Evolutionary conservation across 805 yeast species (phyloP).

Genomic region (Barnettozyma pratensis): DNA sequence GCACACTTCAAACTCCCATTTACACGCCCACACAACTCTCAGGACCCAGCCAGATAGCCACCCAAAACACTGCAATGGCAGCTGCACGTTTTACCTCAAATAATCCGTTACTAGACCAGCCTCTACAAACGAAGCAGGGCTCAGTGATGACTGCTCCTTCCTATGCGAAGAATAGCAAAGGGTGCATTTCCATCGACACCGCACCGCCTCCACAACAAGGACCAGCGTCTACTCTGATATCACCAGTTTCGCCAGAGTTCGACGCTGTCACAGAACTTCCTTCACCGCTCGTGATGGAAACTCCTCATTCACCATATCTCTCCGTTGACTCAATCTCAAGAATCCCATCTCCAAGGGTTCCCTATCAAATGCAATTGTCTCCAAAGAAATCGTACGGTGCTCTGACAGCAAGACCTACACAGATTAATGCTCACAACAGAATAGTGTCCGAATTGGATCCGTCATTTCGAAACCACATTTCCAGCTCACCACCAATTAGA

Average conservation of each 20-base stretch:
- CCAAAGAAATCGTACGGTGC: constrained; percentile 16
- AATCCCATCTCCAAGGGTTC: constrained; percentile 2
- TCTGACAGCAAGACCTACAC: constrained; percentile 13
- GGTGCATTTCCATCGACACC: not conserved
- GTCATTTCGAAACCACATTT: not conserved
- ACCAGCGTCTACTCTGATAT: constrained; percentile 1
- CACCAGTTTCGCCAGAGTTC: constrained; percentile 26
- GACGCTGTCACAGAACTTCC: constrained; percentile 40
- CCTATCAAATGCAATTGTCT: not conserved
- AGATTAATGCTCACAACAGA: not conserved
- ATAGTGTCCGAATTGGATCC: not conserved
- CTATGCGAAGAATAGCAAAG: not conserved
- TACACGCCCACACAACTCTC: no score
- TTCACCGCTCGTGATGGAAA: constrained; percentile 32
- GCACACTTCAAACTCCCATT: no score
- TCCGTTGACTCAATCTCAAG: not conserved
- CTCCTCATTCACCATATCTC: not conserved
- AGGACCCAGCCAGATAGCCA: no score
- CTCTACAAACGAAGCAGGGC: not conserved
- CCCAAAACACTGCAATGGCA: not conserved
- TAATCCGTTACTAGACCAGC: not conserved
- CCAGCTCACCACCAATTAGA: constrained; percentile 14
- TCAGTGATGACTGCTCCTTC: not conserved
- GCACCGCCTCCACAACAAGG: not conserved
- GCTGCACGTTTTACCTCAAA: not conserved